Conservation (phyloP, 768 basidiomycete genomes). For the Trametes cingulata region DNA sequence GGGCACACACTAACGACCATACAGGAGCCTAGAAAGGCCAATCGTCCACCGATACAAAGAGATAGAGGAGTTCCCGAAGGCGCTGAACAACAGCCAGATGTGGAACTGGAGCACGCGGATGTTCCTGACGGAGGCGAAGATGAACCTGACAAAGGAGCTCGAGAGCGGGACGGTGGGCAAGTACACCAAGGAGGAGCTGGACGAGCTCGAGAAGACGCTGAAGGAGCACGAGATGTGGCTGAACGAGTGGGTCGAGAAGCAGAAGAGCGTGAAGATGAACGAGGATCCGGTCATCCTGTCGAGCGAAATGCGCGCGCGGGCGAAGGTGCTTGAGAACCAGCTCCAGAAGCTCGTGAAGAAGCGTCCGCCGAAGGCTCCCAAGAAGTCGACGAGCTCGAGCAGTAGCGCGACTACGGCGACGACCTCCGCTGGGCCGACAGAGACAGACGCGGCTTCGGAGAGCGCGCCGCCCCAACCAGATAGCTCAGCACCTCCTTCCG, state of each 20-base stretch:
- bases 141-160: constrained; percentile 70
- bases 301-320: constrained; percentile 81
- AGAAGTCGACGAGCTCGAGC: constrained; percentile 43
- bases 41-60: constrained; percentile 89
- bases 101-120: constrained; percentile 84
- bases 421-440: neutral
- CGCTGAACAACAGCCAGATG: constrained; percentile 80
- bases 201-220: constrained; percentile 71
- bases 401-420: constrained; percentile 20
- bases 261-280: constrained; percentile 69
- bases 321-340: constrained; percentile 76
- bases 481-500: neutral
- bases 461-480: constrained; percentile 4
- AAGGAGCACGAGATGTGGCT: constrained; percentile 86
- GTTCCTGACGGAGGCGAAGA: constrained; percentile 82
- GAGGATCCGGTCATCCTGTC: constrained; percentile 88
- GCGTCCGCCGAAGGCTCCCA: constrained; percentile 60
- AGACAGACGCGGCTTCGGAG: constrained; percentile 21
- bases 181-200: constrained; percentile 87
- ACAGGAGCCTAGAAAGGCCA: constrained; percentile 74
- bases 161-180: constrained; percentile 65
- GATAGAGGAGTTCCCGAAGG: constrained; percentile 80
- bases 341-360: constrained; percentile 67
- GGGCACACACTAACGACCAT: neutral
- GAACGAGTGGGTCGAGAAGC: constrained; percentile 76